Evolutionary conservation across 2,329 filamentous ascomycete species (phyloP).

Genomic region (Trichothecium roseum): DNA sequence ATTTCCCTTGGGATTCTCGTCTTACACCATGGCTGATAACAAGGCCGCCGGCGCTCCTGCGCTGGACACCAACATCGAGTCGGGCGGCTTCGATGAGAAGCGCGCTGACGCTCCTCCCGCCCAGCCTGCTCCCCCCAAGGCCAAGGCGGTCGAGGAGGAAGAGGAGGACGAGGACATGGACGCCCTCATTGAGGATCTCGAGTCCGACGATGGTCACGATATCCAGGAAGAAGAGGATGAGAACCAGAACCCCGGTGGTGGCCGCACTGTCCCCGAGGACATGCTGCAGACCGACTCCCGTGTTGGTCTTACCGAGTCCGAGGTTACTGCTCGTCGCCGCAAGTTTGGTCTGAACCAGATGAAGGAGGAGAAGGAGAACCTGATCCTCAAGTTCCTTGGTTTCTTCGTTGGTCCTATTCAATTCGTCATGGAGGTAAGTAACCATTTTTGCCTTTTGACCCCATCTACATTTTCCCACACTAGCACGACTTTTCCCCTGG

Average conservation of each 20-base stretch:
- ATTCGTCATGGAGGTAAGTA: slow-evolving; percentile 80
- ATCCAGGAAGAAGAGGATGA: slow-evolving; percentile 52
- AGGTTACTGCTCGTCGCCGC: slow-evolving; percentile 53
- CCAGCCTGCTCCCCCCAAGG: slow-evolving; percentile 21
- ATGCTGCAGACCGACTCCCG: slow-evolving; percentile 68
- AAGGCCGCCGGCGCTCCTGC: slow-evolving; percentile 41
- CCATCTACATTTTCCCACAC: background rate
- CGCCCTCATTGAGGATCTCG: slow-evolving; percentile 76
- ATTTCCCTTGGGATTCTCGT: too few relatives aligned
- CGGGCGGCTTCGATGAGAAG: slow-evolving; percentile 57
- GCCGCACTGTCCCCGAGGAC: slow-evolving; percentile 58
- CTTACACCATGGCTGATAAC: slow-evolving; percentile 41
- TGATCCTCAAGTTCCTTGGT: slow-evolving; percentile 69
- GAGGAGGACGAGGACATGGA: slow-evolving; percentile 74
- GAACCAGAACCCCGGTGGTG: slow-evolving; percentile 36
- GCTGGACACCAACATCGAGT: slow-evolving; percentile 55
- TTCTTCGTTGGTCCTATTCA: slow-evolving; percentile 87
- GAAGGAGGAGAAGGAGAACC: slow-evolving; percentile 83
- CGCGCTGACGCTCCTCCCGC: slow-evolving; percentile 21
- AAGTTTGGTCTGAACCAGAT: slow-evolving; percentile 81
- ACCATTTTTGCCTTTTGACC: slow-evolving; percentile 4
- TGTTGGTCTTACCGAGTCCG: slow-evolving; percentile 59
- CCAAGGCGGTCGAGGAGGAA: slow-evolving; percentile 52
- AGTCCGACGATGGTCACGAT: slow-evolving; percentile 66
- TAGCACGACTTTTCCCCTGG: background rate